These are phyloP conservation scores for Chrysosporium keratinophilum DNA, from an alignment of 2,329 filamentous ascomycete genomes.

Conservation along the genomic window DNA sequence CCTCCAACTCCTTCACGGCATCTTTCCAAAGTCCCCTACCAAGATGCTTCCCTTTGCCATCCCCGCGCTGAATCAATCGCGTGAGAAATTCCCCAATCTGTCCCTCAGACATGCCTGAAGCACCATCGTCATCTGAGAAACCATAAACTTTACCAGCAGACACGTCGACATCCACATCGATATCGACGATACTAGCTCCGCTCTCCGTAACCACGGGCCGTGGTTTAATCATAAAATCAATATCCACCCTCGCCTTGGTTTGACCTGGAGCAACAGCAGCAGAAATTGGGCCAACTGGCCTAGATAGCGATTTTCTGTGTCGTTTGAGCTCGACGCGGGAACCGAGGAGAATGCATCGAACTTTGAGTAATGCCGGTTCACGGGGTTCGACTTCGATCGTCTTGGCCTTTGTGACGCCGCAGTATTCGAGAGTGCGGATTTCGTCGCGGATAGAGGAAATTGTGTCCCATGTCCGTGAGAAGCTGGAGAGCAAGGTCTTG, in stretches of 20 bases:
- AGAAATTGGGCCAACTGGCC: slow-evolving; percentile 10
- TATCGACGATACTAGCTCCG: slow-evolving; percentile 16
- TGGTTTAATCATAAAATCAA: slow-evolving; percentile 33
- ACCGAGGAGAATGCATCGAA: slow-evolving; percentile 33
- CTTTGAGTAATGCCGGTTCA: slow-evolving; percentile 21
- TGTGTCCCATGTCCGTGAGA: slow-evolving; percentile 36
- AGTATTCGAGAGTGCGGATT: slow-evolving; percentile 36
- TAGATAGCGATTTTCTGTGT: slow-evolving; percentile 15
- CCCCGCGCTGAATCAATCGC: slow-evolving; percentile 24
- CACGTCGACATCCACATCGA: slow-evolving; percentile 32
- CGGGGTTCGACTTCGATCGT: slow-evolving; percentile 21
- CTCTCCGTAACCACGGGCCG: slow-evolving; percentile 16
- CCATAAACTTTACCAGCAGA: slow-evolving; percentile 34
- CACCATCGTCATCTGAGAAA: slow-evolving; percentile 24
- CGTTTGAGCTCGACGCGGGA: background rate
- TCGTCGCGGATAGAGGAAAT: slow-evolving; percentile 34
- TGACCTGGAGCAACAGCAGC: background rate
- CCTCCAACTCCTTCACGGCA: slow-evolving; percentile 29
- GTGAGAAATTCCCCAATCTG: slow-evolving; percentile 26
- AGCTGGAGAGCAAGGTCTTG: slow-evolving; percentile 32
- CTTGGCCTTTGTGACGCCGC: slow-evolving; percentile 34
- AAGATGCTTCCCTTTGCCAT: slow-evolving; percentile 21
- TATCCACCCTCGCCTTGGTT: slow-evolving; percentile 25
- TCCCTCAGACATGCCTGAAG: slow-evolving; percentile 25
- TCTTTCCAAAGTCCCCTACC: slow-evolving; percentile 33